Evolutionary conservation across 306 rosid species (phyloP), one percentile per base, ranked within the genome.

Genomic region (Begonia peltatifolia): DNA sequence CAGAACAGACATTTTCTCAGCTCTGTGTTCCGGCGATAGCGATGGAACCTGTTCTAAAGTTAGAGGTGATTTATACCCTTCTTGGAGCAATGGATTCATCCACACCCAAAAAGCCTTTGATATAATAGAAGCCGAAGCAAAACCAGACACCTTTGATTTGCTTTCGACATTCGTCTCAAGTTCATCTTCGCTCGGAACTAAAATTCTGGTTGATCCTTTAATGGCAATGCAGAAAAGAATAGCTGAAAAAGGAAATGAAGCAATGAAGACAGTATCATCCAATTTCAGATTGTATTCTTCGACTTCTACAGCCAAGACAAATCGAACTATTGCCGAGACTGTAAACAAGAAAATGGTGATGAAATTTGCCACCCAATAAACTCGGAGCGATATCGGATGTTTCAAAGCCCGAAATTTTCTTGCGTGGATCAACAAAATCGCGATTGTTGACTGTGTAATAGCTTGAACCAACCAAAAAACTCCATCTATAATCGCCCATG

Each of bases 81-180:
- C 78, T 14, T 71, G 76, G 61, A 90, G 68, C 63, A 90, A 65
- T 16, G 97, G 97, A 63, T 90, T 90, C 71, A 90, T 67, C 97
- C 97, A 90, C 56, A 80, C 41, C 97, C 94, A 85, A 53, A 85
- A 81, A 23, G 90, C 79, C 64, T 69, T 90, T 9, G 94, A 83
- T 12, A 75, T 35, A 2, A 62, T 11, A 42, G 95, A 82, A 67
- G 95, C 97, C 6, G 97, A 80, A 55, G 97, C 92, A 71, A 75
- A 90, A 9, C 63, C 84, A 59, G 81, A 74, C 62, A 75, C 79
- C 17, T 69, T 74, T 20, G 76, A 54, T 59, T 62, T 63, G 2
- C 46, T 36, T 49, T 74, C 88, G 1, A 9, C 79, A 20, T 57
- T 71, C 48, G 23, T 15, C 35, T 41, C 64, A 14, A 57, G 52